These are phyloP conservation scores for Termitomyces sp. DNA, from an alignment of 768 basidiomycete genomes.

Conservation along the genomic window DNA sequence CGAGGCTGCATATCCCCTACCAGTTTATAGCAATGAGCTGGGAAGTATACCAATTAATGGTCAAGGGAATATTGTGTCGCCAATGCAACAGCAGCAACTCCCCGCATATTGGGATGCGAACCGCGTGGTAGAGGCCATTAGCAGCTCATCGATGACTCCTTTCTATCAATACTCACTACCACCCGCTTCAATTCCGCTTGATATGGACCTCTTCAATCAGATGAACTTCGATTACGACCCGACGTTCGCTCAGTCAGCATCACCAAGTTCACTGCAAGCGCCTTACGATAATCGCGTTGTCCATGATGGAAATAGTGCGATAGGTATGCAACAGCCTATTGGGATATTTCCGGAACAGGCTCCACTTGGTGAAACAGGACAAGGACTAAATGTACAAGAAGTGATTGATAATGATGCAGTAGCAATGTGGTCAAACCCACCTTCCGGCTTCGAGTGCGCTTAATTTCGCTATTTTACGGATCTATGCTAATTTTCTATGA, in stretches of 20 bases:
- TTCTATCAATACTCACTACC: not conserved
- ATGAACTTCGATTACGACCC: slow-evolving; percentile 13
- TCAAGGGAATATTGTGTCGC: slow-evolving; percentile 5
- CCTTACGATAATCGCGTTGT: not conserved
- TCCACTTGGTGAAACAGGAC: not conserved
- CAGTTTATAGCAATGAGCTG: slow-evolving; percentile 60
- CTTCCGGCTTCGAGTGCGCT: slow-evolving; percentile 61
- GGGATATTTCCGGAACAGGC: not conserved
- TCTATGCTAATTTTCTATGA: not conserved
- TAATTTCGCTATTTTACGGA: not conserved
- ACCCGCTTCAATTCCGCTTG: slow-evolving; percentile 14
- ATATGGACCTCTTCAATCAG: slow-evolving; percentile 22
- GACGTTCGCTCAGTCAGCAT: not conserved
- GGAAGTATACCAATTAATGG: slow-evolving; percentile 46
- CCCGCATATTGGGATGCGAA: slow-evolving; percentile 3
- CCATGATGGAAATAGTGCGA: not conserved
- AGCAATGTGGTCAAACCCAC: slow-evolving; percentile 69
- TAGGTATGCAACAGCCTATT: not conserved
- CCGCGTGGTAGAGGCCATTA: not conserved
- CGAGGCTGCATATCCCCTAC: slow-evolving; percentile 29
- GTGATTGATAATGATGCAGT: slow-evolving; percentile 47
- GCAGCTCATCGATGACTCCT: not conserved
- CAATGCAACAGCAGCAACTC: not conserved
- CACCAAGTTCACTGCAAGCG: not conserved
- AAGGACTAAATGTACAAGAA: slow-evolving; percentile 9